phyloP scores from a whole-genome alignment of 495 filamentous ascomycete species.

The Xanthoparmelia taractica region DNA sequence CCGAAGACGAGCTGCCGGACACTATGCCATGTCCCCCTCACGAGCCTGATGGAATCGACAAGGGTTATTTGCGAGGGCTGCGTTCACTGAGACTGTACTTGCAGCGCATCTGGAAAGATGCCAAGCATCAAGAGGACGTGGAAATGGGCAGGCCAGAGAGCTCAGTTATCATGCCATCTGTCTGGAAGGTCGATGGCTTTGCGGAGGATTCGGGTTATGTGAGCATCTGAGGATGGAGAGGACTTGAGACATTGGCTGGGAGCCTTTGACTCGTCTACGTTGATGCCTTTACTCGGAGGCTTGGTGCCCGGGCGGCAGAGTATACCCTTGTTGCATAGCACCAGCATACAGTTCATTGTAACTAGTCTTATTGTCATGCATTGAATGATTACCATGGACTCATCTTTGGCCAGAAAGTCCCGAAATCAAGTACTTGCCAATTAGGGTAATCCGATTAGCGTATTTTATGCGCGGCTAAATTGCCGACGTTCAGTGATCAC shows the following conservation, averaged over 20 bases:
- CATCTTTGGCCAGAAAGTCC: too few species aligned
- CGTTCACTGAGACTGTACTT: slow-evolving; percentile 77
- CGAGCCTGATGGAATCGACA: slow-evolving; percentile 71
- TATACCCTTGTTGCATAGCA: slow-evolving; percentile 8
- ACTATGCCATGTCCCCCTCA: slow-evolving; percentile 71
- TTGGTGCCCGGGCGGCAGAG: background rate
- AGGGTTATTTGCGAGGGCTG: slow-evolving; percentile 82
- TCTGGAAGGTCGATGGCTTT: slow-evolving; percentile 21
- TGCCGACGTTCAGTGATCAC: background rate
- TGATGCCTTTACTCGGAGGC: background rate
- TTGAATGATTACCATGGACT: background rate
- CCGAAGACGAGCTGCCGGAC: slow-evolving; percentile 59
- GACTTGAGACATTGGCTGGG: background rate
- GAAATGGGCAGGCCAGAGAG: slow-evolving; percentile 35
- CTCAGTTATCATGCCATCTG: slow-evolving; percentile 24
- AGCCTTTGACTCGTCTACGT: slow-evolving; percentile 32
- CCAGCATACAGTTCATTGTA: background rate
- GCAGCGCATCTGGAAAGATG: slow-evolving; percentile 75
- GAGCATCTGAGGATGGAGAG: slow-evolving; percentile 37
- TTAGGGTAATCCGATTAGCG: too few species aligned
- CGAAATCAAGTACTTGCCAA: too few species aligned
- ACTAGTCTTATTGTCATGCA: background rate
- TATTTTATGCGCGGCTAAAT: background rate
- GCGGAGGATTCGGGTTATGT: slow-evolving; percentile 24
- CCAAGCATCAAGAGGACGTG: slow-evolving; percentile 37